Conservation (phyloP, 202 grass and related monocot genomes). For the Schoenoplectus tabernaemontani region DNA sequence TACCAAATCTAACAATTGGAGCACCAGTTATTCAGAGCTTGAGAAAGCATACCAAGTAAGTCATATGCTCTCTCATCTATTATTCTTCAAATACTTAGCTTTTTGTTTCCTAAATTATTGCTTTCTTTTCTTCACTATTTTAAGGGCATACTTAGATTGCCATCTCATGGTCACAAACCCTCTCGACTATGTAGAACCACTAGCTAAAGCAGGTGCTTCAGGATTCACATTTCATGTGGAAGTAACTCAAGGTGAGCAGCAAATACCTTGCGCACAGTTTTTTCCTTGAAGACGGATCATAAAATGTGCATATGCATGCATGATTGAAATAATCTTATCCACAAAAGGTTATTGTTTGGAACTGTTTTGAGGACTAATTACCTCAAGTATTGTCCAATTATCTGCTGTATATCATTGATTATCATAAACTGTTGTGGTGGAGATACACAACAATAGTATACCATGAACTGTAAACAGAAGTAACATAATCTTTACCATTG, state of each 20-base stretch:
- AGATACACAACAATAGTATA: neutral
- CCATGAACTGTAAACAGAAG: neutral
- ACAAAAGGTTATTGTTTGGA: neutral
- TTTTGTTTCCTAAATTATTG: constrained; percentile 12
- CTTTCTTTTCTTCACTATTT: constrained; percentile 21
- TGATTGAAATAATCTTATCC: neutral
- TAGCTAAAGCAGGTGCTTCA: constrained; percentile 88
- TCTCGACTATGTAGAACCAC: constrained; percentile 65
- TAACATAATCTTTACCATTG: neutral
- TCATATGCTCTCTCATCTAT: constrained; percentile 8
- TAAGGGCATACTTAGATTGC: constrained; percentile 94
- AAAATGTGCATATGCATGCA: neutral
- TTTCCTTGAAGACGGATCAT: neutral
- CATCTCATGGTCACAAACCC: constrained; percentile 99
- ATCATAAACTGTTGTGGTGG: neutral
- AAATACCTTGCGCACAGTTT: neutral
- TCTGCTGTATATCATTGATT: neutral
- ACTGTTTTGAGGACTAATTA: neutral
- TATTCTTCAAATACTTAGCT: neutral
- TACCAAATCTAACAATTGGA: constrained; percentile 93
- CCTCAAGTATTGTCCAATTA: neutral
- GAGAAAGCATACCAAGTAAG: constrained; percentile 84
- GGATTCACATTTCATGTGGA: constrained; percentile 99
- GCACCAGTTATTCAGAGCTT: constrained; percentile 79
- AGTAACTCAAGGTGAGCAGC: constrained; percentile 59